Conservation (phyloP, 306 rosid genomes). For the Comarum palustre region DNA sequence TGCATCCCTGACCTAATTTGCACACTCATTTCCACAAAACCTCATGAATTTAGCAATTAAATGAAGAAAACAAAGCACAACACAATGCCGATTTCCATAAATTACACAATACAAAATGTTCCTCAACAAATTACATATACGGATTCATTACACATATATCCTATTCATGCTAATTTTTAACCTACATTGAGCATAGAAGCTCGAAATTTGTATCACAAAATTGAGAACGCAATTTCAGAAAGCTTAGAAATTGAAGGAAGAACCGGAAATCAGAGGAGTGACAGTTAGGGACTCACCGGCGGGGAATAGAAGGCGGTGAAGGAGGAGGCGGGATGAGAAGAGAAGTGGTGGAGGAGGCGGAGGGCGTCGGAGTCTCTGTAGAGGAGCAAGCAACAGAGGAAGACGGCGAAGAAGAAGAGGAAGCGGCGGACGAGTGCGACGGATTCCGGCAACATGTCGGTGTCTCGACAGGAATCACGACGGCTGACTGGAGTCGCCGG, state of each 20-base stretch:
- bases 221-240: neutral
- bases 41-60: neutral
- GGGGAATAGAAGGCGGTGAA: conserved; percentile 30
- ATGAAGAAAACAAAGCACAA: neutral
- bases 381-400: conserved; percentile 49
- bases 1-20: neutral
- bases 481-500: neutral
- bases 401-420: conserved; percentile 45
- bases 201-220: neutral
- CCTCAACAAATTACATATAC: conserved; percentile 24
- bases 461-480: neutral
- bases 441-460: conserved; percentile 14
- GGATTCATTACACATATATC: neutral
- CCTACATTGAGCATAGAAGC: neutral
- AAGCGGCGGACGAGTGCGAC: conserved; percentile 2
- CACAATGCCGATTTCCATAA: neutral
- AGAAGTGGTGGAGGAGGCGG: conserved; percentile 41
- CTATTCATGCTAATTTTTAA: neutral
- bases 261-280: neutral
- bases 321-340: conserved; percentile 31
- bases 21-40: neutral
- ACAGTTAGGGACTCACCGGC: conserved; percentile 40
- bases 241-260: neutral
- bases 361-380: conserved; percentile 42
- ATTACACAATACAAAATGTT: conserved; percentile 16